Percentiles rank a stretch among this genome's conserved stretches.
These are phyloP conservation scores for Colletotrichum nymphaeae DNA, from an alignment of 2,329 filamentous ascomycete genomes.

Conservation along the genomic window DNA sequence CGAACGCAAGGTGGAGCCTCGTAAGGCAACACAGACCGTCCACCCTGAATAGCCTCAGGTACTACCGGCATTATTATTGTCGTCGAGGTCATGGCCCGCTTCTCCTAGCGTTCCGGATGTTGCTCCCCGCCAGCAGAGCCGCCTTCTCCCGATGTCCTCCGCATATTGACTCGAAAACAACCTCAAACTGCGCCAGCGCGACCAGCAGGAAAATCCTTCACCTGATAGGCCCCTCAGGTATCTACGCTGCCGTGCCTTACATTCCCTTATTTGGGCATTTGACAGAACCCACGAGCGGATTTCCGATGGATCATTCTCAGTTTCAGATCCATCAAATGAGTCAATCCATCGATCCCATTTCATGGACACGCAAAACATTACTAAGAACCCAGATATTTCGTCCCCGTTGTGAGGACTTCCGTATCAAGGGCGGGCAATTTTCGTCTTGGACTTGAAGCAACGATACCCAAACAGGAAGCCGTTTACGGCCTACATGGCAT, in stretches of 20 bases:
- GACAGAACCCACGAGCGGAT: not conserved
- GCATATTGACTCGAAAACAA: not conserved
- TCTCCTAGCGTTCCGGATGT: not conserved
- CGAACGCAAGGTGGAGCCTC: not conserved
- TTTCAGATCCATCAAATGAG: not conserved
- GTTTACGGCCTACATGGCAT: not conserved
- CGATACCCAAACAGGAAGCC: not conserved
- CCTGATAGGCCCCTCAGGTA: not conserved
- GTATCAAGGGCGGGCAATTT: not conserved
- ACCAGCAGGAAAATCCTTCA: not conserved
- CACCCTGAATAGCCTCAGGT: not conserved
- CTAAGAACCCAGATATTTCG: not conserved
- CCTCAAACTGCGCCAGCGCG: constrained; percentile 9
- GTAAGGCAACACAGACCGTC: not conserved
- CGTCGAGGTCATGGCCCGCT: not conserved
- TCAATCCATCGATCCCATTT: not conserved
- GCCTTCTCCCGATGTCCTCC: constrained; percentile 24
- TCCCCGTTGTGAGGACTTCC: not conserved
- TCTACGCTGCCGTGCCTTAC: not conserved
- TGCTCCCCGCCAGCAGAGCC: constrained; percentile 16
- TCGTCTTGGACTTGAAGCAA: not conserved
- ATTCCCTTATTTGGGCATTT: not conserved
- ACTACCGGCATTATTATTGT: not conserved
- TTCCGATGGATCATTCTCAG: not conserved
- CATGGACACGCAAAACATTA: not conserved